Evolutionary conservation across 2,329 filamentous ascomycete species (phyloP).

Genomic region (Aspergillus tanneri): DNA sequence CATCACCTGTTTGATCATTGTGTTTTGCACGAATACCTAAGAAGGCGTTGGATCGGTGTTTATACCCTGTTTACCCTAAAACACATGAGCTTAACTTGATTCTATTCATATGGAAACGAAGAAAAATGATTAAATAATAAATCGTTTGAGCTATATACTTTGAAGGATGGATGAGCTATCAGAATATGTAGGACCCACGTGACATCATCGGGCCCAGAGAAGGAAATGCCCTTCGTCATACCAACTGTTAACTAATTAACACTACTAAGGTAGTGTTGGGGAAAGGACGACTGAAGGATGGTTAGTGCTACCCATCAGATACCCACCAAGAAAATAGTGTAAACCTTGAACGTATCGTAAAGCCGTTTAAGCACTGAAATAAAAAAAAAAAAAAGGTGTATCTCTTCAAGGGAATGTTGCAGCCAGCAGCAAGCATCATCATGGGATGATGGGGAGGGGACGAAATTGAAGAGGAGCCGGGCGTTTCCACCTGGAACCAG

Average conservation of each 20-base stretch:
- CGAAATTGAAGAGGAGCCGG: constrained; percentile 13
- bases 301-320: too few relatives aligned
- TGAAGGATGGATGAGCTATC: not conserved
- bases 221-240: constrained; percentile 17
- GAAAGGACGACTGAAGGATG: not conserved
- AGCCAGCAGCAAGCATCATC: too few relatives aligned
- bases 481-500: constrained; percentile 20
- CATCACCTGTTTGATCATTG: not conserved
- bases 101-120: not conserved
- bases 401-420: too few relatives aligned
- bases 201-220: constrained; percentile 19
- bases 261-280: not conserved
- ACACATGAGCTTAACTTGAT: too few relatives aligned
- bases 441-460: constrained; percentile 2
- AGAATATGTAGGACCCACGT: constrained; percentile 20
- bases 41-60: constrained; percentile 13
- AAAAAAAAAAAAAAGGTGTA: too few relatives aligned
- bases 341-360: too few relatives aligned
- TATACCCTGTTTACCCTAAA: constrained; percentile 12
- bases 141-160: too few relatives aligned
- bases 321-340: too few relatives aligned
- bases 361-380: too few relatives aligned
- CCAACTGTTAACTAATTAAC: not conserved
- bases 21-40: not conserved
- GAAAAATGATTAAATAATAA: too few relatives aligned